Conservation (phyloP, 257 asterid species). For the Nyctanthes arbortristis region DNA sequence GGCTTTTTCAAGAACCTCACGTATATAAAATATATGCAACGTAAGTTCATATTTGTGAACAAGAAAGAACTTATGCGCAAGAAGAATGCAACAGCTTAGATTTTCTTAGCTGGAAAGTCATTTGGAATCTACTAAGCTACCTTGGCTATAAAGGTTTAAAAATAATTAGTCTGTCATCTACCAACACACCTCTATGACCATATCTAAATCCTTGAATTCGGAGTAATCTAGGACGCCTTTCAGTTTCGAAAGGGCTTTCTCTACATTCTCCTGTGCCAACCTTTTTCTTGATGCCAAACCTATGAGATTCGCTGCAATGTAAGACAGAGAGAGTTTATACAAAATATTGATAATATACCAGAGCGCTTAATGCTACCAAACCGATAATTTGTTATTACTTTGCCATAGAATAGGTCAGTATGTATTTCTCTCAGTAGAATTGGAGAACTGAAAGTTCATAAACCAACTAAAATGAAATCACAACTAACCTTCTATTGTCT, state of each 20-base stretch:
- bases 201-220: constrained; percentile 83
- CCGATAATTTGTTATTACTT: constrained; percentile 6
- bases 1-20: neutral
- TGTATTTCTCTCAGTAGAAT: constrained; percentile 8
- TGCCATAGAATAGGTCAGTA: constrained; percentile 7
- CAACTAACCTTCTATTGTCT: constrained; percentile 74
- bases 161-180: neutral
- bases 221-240: constrained; percentile 83
- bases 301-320: constrained; percentile 63
- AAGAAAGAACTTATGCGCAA: neutral
- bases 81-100: neutral
- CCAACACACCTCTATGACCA: constrained; percentile 85
- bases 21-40: too few species aligned
- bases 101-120: neutral
- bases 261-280: constrained; percentile 71
- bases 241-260: constrained; percentile 66
- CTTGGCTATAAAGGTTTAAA: neutral
- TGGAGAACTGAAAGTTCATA: constrained; percentile 8
- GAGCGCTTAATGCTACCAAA: constrained; percentile 8
- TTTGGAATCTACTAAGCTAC: neutral
- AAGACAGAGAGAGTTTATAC: constrained; percentile 19
- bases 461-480: constrained; percentile 7
- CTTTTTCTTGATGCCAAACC: constrained; percentile 75
- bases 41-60: neutral
- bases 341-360: constrained; percentile 15